phyloP scores from a whole-genome alignment of 805 yeast genomes.

The Scheffersomyces lignosus region DNA sequence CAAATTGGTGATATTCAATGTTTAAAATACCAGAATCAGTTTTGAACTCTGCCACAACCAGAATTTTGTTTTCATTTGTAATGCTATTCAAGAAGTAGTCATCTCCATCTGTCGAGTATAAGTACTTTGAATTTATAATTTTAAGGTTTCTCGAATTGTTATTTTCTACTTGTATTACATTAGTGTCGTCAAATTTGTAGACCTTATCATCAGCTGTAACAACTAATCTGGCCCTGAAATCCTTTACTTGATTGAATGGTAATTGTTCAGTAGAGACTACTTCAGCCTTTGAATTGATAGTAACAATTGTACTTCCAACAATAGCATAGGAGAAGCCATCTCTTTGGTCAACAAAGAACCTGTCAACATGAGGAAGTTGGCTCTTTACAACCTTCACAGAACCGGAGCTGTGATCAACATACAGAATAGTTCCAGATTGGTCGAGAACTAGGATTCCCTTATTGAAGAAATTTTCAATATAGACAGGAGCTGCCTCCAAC shows the following conservation, averaged over 20 bases:
- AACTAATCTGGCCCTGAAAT: constrained; percentile 11
- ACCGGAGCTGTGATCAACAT: constrained; percentile 3
- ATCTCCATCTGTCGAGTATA: neutral
- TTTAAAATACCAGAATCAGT: neutral
- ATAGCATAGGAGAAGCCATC: constrained; percentile 15
- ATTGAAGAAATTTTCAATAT: constrained; percentile 9
- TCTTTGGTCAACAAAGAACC: constrained; percentile 5
- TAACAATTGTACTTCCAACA: constrained; percentile 6
- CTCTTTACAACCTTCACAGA: neutral
- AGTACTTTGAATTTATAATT: constrained; percentile 8
- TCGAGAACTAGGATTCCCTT: constrained; percentile 14
- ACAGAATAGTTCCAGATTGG: constrained; percentile 10
- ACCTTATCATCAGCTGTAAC: constrained; percentile 5
- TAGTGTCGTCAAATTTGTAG: constrained; percentile 5
- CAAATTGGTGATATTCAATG: constrained; percentile 2
- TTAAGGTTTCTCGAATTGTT: neutral
- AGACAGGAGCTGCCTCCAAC: constrained; percentile 8
- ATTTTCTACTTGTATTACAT: neutral
- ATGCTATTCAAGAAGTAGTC: constrained; percentile 6
- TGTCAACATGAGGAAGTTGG: neutral
- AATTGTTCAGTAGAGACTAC: neutral
- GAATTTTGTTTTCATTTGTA: neutral
- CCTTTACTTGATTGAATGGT: constrained; percentile 5
- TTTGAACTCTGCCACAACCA: constrained; percentile 1
- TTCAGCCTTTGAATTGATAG: constrained; percentile 7